These are phyloP conservation scores for Sparassis latifolia DNA, from an alignment of 1,284 basidiomycete genomes.

Conservation along the genomic window DNA sequence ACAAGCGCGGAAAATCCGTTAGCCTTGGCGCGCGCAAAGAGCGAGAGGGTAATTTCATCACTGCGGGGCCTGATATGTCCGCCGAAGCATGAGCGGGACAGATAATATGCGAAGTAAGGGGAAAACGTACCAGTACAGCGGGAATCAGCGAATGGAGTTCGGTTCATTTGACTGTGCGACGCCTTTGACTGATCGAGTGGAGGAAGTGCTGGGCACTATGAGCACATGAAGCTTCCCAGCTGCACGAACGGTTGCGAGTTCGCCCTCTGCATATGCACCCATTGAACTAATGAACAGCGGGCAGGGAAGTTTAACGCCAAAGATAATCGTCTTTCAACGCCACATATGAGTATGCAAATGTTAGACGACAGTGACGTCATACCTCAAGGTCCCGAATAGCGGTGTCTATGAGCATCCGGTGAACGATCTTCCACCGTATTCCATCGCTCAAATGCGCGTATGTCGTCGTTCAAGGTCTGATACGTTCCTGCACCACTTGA, in stretches of 20 bases:
- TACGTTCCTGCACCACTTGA: slow-evolving; percentile 56
- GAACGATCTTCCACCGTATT: slow-evolving; percentile 64
- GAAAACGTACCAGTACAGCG: slow-evolving; percentile 62
- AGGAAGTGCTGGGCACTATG: slow-evolving; percentile 67
- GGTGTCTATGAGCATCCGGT: slow-evolving; percentile 70
- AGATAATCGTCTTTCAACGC: slow-evolving; percentile 48
- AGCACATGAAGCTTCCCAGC: slow-evolving; percentile 60
- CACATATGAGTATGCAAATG: neutral
- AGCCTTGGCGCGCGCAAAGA: slow-evolving; percentile 59
- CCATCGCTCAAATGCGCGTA: slow-evolving; percentile 47
- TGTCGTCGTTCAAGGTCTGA: slow-evolving; percentile 52
- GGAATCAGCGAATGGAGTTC: slow-evolving; percentile 64
- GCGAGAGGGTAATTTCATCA: slow-evolving; percentile 55
- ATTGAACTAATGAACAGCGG: slow-evolving; percentile 71
- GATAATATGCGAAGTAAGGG: neutral
- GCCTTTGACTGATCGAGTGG: slow-evolving; percentile 65
- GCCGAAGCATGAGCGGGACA: neutral
- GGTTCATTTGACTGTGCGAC: slow-evolving; percentile 61
- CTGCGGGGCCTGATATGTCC: slow-evolving; percentile 41
- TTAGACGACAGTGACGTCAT: slow-evolving; percentile 5
- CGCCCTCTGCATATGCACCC: slow-evolving; percentile 69
- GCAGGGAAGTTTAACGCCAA: slow-evolving; percentile 58
- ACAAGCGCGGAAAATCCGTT: slow-evolving; percentile 63
- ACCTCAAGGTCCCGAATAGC: slow-evolving; percentile 59
- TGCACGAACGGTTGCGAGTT: slow-evolving; percentile 63